A percentile compares a stretch with the other conserved stretches of the same genome.
Evolutionary conservation across 1,139 yeast genomes (phyloP).

Genomic region (Candida dubliniensis): DNA sequence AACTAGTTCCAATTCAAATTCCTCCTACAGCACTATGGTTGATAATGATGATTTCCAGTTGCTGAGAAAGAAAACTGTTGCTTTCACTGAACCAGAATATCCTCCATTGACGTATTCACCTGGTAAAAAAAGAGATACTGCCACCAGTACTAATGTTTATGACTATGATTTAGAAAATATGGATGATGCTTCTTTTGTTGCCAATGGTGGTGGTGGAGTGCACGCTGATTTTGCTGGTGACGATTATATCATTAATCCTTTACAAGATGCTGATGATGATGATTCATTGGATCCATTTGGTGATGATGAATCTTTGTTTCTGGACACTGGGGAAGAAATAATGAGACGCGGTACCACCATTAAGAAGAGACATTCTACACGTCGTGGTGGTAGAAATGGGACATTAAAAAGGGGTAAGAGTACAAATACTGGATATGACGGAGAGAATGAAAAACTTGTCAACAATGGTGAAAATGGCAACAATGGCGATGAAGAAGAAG

Average conservation of each 20-base stretch:
- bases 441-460: conserved; percentile 5
- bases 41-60: conserved; percentile 9
- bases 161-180: conserved; percentile 17
- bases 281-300: conserved; percentile 47
- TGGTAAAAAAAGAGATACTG: conserved; percentile 23
- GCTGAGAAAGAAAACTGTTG: conserved; percentile 29
- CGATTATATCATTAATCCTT: conserved; percentile 42
- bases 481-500: conserved; percentile 10
- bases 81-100: conserved; percentile 37
- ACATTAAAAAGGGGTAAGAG: not conserved
- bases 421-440: conserved; percentile 2
- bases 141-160: conserved; percentile 14
- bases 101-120: conserved; percentile 35
- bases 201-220: not conserved
- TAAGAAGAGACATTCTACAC: conserved; percentile 21
- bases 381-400: conserved; percentile 1
- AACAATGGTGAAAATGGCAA: not conserved
- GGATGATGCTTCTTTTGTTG: conserved; percentile 9
- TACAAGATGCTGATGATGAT: conserved; percentile 42
- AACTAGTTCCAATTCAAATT: conserved; percentile 9
- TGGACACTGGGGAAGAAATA: conserved; percentile 43
- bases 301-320: conserved; percentile 46
- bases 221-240: conserved; percentile 26
- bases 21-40: conserved; percentile 23
- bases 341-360: conserved; percentile 37